Conservation (phyloP, 257 asterid species). For the Solanum rostratum region DNA sequence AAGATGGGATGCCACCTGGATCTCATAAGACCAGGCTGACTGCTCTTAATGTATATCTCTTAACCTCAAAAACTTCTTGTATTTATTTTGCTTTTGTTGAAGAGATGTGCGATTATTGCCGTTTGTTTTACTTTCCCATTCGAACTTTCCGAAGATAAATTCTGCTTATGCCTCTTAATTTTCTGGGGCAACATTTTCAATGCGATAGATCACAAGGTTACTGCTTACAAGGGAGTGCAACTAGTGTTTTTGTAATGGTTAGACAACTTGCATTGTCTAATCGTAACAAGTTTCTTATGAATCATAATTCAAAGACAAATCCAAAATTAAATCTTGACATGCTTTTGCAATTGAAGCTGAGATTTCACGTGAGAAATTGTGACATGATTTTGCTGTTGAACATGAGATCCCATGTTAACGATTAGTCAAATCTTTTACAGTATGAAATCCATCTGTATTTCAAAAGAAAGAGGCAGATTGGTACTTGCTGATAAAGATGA, state of each 20-base stretch:
- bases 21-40: constrained; percentile 84
- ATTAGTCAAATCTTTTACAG: not conserved
- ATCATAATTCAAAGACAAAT: not conserved
- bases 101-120: not conserved
- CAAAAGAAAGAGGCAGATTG: not conserved
- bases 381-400: not conserved
- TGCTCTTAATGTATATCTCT: constrained; percentile 73
- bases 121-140: not conserved
- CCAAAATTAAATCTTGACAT: not conserved
- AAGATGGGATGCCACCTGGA: constrained; percentile 68
- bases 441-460: not conserved
- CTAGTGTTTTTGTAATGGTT: not conserved
- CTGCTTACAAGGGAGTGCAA: not conserved
- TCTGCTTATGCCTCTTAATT: not conserved
- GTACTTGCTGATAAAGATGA: not conserved
- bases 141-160: not conserved
- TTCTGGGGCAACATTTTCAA: not conserved
- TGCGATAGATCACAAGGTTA: not conserved
- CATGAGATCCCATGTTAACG: not conserved
- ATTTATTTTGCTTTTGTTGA: not conserved
- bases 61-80: not conserved
- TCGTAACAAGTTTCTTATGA: not conserved
- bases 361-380: not conserved
- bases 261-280: not conserved
- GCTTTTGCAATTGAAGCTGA: not conserved